These are phyloP conservation scores for Mortierella sp. DNA, from an alignment of 371 early-diverging fungal genomes.

Conservation along the genomic window DNA sequence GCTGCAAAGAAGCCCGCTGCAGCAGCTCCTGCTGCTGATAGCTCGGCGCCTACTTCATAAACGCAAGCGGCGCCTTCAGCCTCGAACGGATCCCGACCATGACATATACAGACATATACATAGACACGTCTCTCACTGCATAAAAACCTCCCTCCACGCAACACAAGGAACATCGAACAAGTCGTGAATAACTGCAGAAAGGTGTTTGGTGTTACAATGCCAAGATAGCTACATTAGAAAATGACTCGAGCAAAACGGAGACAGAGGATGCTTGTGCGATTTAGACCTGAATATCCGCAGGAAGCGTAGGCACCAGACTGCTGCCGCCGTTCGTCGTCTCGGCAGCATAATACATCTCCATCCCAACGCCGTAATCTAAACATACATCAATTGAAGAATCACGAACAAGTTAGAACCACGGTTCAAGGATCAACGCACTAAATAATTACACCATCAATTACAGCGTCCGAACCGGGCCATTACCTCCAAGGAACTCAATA, in stretches of 20 bases:
- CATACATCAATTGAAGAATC: not conserved
- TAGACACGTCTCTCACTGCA: no score
- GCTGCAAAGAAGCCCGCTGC: slow-evolving; percentile 35
- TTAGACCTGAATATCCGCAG: not conserved
- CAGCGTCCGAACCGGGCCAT: not conserved
- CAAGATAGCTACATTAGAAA: not conserved
- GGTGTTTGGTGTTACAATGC: not conserved
- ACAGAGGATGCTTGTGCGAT: not conserved
- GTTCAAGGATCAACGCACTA: not conserved
- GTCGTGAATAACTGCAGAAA: no score
- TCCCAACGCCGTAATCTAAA: slow-evolving; percentile 48
- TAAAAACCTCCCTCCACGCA: no score
- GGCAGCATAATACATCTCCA: slow-evolving; percentile 48
- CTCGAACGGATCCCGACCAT: no score
- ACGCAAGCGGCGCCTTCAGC: no score
- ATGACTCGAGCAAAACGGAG: not conserved
- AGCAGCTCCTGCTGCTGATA: not conserved
- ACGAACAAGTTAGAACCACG: not conserved
- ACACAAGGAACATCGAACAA: no score
- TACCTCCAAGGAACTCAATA: slow-evolving; percentile 55
- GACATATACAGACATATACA: not conserved
- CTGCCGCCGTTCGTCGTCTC: slow-evolving; percentile 3
- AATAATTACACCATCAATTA: not conserved
- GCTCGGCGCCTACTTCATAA: not conserved
- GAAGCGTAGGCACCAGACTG: not conserved